These are phyloP conservation scores for Saccharomycopsis guyanensis DNA, from an alignment of 805 yeast species.

Conservation along the genomic window DNA sequence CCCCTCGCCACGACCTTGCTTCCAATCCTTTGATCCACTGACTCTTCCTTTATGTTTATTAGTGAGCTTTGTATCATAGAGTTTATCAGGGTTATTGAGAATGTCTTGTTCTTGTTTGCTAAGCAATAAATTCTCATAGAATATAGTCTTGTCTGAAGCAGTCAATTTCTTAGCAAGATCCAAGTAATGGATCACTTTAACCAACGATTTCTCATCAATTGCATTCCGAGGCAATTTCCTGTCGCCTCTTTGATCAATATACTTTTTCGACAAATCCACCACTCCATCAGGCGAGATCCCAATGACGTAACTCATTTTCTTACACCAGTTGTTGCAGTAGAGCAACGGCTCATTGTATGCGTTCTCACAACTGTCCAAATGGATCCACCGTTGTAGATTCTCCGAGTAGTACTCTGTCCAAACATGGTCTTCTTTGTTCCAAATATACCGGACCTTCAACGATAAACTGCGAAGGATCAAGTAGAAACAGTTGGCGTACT, in stretches of 20 bases:
- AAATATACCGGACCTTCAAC: slow-evolving; percentile 53
- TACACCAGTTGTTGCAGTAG: slow-evolving; percentile 85
- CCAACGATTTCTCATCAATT: slow-evolving; percentile 35
- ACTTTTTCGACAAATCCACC: slow-evolving; percentile 62
- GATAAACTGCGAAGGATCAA: slow-evolving; percentile 63
- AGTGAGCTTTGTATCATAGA: slow-evolving; percentile 13
- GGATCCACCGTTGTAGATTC: slow-evolving; percentile 65
- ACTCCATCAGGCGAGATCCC: slow-evolving; percentile 59
- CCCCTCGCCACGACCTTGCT: slow-evolving; percentile 66
- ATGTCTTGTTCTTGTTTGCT: slow-evolving; percentile 33
- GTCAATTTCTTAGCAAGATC: slow-evolving; percentile 31
- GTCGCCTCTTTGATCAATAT: slow-evolving; percentile 38
- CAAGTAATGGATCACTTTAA: slow-evolving; percentile 29
- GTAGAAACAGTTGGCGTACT: slow-evolving; percentile 85
- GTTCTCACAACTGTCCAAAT: slow-evolving; percentile 82
- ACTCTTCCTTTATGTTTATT: slow-evolving; percentile 40
- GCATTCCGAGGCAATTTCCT: slow-evolving; percentile 41
- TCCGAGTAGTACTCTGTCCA: slow-evolving; percentile 87
- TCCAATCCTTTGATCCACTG: slow-evolving; percentile 76
- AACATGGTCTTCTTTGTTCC: slow-evolving; percentile 92
- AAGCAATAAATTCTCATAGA: slow-evolving; percentile 31
- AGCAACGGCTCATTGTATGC: slow-evolving; percentile 75
- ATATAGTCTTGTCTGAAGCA: slow-evolving; percentile 29
- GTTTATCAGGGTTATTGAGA: slow-evolving; percentile 20
- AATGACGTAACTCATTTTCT: slow-evolving; percentile 81